Conservation (phyloP, 1,284 basidiomycete species). For the Rhodotorula sp. region DNA sequence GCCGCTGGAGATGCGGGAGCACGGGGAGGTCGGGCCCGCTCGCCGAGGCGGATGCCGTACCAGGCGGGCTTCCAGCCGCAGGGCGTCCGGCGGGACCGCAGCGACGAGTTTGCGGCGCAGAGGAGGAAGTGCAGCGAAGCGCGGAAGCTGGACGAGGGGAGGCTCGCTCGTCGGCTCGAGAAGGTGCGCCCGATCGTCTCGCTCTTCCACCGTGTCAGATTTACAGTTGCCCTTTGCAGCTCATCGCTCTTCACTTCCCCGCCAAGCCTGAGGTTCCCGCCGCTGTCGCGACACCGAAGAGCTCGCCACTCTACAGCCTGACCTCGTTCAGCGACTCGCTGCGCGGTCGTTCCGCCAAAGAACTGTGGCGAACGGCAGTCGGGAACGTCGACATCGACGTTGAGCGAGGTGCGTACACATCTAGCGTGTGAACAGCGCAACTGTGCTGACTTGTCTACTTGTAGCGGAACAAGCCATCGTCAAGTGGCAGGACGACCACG, state of each 20-base stretch:
- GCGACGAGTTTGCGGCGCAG: constrained; percentile 26
- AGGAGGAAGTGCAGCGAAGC: constrained; percentile 21
- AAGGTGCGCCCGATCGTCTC: constrained; percentile 24
- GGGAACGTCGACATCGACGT: constrained; percentile 23
- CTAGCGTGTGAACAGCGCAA: background rate
- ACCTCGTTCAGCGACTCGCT: constrained; percentile 16
- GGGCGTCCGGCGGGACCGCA: constrained; percentile 37
- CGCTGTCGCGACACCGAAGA: background rate
- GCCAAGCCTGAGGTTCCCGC: background rate
- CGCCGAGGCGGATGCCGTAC: constrained; percentile 29
- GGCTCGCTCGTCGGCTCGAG: constrained; percentile 38
- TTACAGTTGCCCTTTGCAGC: background rate
- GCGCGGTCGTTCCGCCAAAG: constrained; percentile 13
- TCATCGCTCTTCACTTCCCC: constrained; percentile 39
- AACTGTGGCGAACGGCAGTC: constrained; percentile 26
- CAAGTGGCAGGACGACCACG: constrained; percentile 86
- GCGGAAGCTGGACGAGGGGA: constrained; percentile 35
- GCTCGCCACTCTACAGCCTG: constrained; percentile 5
- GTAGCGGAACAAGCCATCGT: constrained; percentile 85
- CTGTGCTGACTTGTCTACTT: background rate
- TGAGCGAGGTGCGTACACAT: constrained; percentile 18
- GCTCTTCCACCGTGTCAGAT: background rate
- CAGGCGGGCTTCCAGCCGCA: constrained; percentile 33
- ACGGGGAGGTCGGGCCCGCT: no score
- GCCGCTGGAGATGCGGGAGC: background rate